phyloP scores from a whole-genome alignment of 441 rosid species.

The Corymbia citriodora region DNA sequence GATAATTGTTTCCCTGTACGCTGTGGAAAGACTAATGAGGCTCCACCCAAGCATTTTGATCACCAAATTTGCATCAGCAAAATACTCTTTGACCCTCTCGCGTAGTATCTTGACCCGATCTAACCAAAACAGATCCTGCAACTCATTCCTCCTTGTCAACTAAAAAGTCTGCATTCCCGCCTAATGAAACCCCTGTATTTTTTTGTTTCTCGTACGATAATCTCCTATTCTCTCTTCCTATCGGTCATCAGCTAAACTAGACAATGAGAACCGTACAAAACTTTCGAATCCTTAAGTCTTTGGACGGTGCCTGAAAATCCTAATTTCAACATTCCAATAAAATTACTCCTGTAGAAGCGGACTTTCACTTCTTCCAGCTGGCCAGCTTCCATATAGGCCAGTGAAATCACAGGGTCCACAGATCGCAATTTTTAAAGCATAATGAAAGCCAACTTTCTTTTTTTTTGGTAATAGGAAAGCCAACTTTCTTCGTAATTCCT shows the following conservation, averaged over 20 bases:
- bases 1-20: neutral
- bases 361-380: neutral
- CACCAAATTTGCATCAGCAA: neutral
- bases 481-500: neutral
- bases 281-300: neutral
- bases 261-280: neutral
- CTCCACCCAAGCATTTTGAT: neutral
- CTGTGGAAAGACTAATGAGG: neutral
- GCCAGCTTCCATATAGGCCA: neutral
- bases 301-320: neutral
- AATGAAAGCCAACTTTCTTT: neutral
- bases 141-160: neutral
- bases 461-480: no score
- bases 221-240: neutral
- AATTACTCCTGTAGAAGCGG: neutral
- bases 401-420: neutral
- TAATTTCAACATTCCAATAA: neutral
- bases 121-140: neutral
- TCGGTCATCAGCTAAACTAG: neutral
- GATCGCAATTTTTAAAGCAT: neutral
- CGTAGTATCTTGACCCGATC: neutral
- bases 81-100: neutral
- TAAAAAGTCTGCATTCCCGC: neutral
- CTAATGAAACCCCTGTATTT: neutral
- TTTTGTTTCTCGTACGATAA: neutral